These are phyloP conservation scores for Gynostemma pentaphyllum DNA, from an alignment of 306 rosid species.

Conservation along the genomic window DNA sequence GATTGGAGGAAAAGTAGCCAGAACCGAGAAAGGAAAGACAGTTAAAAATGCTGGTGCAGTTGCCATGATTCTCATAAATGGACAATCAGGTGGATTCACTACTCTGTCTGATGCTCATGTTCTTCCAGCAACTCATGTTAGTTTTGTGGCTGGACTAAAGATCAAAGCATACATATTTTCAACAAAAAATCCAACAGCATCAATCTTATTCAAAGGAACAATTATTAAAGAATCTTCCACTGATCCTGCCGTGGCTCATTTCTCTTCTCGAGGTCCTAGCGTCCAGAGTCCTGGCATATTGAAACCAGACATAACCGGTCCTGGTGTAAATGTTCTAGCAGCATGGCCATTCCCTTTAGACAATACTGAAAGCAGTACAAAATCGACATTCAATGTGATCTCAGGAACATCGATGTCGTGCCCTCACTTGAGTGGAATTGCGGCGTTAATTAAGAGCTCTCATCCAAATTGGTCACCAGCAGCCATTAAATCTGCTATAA, in stretches of 20 bases:
- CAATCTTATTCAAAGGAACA: no score
- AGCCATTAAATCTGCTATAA: background rate
- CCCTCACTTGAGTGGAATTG: background rate
- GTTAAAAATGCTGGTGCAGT: background rate
- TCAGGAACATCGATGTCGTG: slow-evolving; percentile 7
- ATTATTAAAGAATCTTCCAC: background rate
- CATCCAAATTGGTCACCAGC: background rate
- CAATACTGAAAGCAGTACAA: no score
- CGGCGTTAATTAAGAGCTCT: background rate
- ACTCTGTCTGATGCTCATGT: slow-evolving; percentile 5
- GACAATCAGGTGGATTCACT: background rate
- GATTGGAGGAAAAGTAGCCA: background rate
- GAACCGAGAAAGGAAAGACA: background rate
- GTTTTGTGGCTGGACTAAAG: background rate
- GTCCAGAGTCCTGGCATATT: background rate
- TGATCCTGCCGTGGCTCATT: background rate
- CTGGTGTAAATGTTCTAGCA: no score
- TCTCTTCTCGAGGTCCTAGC: slow-evolving; percentile 1
- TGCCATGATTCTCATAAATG: background rate
- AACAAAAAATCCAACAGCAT: background rate
- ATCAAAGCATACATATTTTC: slow-evolving; percentile 3
- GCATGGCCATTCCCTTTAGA: no score
- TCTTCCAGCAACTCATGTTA: slow-evolving; percentile 1
- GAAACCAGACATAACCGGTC: no score
- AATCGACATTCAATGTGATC: background rate